Percentiles rank a stretch among this genome's conserved stretches.
These are phyloP conservation scores for Capsella bursapastoris DNA, from an alignment of 345 rosid species.

Conservation along the genomic window DNA sequence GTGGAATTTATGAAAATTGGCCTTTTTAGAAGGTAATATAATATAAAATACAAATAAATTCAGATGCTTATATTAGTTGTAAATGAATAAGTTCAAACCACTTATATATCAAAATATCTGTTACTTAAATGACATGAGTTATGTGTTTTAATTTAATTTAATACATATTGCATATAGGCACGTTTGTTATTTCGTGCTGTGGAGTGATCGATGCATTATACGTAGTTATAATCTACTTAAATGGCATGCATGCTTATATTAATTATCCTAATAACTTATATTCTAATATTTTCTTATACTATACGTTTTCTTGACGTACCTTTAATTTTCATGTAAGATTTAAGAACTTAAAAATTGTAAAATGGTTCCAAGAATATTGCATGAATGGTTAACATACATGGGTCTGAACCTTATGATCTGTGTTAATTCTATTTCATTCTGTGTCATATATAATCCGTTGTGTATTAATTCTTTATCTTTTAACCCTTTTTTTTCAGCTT, in stretches of 20 bases:
- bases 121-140: neutral
- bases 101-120: neutral
- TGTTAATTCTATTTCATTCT: neutral
- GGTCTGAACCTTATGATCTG: constrained; percentile 5
- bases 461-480: neutral
- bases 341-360: neutral
- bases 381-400: constrained; percentile 5
- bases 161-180: neutral
- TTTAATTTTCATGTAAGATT: neutral
- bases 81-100: no score
- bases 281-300: neutral
- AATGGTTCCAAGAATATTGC: constrained; percentile 11
- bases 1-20: no score
- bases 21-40: no score
- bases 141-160: neutral
- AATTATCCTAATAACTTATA: neutral
- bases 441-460: neutral
- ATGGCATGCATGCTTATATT: constrained; percentile 8
- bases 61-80: no score
- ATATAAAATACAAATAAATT: no score
- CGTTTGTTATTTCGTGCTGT: constrained; percentile 3
- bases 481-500: neutral
- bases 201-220: neutral
- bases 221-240: neutral
- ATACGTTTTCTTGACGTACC: neutral